Evolutionary conservation across 495 filamentous ascomycete genomes (phyloP).

Genomic region (Xylaria flabelliformis): DNA sequence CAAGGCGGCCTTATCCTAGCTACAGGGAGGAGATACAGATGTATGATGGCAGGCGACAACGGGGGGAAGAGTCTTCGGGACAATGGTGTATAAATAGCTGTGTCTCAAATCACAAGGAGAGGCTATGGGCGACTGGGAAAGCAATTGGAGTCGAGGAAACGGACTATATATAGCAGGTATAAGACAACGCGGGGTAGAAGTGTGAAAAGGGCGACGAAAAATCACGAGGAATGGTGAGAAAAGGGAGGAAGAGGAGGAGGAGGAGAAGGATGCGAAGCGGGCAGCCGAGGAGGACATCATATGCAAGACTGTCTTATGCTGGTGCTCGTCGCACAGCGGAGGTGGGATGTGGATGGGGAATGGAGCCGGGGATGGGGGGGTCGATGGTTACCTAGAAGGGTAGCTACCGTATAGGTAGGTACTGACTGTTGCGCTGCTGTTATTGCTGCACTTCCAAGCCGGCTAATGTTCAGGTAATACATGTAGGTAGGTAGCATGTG

Average conservation of each 20-base stretch:
- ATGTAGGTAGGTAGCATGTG: neutral
- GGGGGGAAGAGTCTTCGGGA: conserved; percentile 21
- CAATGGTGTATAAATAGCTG: conserved; percentile 16
- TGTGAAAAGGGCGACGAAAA: conserved; percentile 1
- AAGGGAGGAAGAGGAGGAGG: conserved; percentile 21
- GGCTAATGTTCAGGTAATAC: neutral
- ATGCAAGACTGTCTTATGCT: neutral
- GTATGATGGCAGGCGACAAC: conserved; percentile 32
- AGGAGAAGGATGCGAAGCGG: conserved; percentile 21
- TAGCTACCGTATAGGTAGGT: neutral
- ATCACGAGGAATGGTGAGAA: conserved; percentile 32
- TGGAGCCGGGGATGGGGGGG: neutral
- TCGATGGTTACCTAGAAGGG: no score
- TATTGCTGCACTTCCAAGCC: conserved; percentile 1
- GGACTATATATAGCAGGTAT: neutral
- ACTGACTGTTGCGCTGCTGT: neutral
- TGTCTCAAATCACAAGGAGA: conserved; percentile 27
- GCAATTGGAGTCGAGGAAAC: neutral
- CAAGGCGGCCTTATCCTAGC: conserved; percentile 41
- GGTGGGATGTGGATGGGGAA: conserved; percentile 13
- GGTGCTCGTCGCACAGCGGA: neutral
- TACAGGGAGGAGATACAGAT: conserved; percentile 26
- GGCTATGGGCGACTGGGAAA: conserved; percentile 13
- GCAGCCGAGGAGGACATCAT: conserved; percentile 26
- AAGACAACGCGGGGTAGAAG: conserved; percentile 11